A percentile compares a stretch with the other conserved stretches of the same genome.
These are phyloP conservation scores for Dictyostelium purpureum DNA, from an alignment of 78 protist species.

Conservation along the genomic window DNA sequence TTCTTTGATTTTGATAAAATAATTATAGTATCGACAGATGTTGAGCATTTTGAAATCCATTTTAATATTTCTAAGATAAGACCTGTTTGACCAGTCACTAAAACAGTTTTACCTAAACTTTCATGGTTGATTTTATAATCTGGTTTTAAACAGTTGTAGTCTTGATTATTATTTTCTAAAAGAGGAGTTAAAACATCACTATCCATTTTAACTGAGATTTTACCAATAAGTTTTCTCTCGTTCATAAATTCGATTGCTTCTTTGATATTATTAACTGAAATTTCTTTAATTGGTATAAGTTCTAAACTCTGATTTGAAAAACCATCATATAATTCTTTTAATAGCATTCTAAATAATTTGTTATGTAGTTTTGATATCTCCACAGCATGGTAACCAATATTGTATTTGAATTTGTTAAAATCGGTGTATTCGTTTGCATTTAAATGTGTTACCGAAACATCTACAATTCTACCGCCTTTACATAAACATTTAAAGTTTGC, in stretches of 20 bases:
- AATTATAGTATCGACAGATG: neutral
- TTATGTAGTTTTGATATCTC: neutral
- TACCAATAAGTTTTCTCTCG: constrained; percentile 36
- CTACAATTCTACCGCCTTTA: constrained; percentile 44
- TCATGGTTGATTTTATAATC: neutral
- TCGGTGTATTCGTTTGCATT: constrained; percentile 3
- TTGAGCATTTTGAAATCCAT: neutral
- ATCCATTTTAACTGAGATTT: too few species aligned
- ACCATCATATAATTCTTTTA: neutral
- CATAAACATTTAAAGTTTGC: constrained; percentile 10
- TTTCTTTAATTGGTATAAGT: constrained; percentile 5
- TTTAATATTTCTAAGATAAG: constrained; percentile 15
- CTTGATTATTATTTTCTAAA: too few species aligned
- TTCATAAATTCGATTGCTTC: constrained; percentile 56
- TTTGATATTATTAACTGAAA: constrained; percentile 4
- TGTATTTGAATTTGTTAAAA: constrained; percentile 13
- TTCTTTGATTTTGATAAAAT: constrained; percentile 7
- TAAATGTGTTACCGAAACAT: constrained; percentile 58
- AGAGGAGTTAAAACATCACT: too few species aligned
- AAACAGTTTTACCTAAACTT: neutral
- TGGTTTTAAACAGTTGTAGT: too few species aligned
- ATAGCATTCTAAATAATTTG: neutral
- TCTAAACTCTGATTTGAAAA: neutral
- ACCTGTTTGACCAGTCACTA: constrained; percentile 68
- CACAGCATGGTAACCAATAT: neutral